Evolutionary conservation across 2,329 filamentous ascomycete genomes (phyloP).

Genomic region (Aspergillus texensis): DNA sequence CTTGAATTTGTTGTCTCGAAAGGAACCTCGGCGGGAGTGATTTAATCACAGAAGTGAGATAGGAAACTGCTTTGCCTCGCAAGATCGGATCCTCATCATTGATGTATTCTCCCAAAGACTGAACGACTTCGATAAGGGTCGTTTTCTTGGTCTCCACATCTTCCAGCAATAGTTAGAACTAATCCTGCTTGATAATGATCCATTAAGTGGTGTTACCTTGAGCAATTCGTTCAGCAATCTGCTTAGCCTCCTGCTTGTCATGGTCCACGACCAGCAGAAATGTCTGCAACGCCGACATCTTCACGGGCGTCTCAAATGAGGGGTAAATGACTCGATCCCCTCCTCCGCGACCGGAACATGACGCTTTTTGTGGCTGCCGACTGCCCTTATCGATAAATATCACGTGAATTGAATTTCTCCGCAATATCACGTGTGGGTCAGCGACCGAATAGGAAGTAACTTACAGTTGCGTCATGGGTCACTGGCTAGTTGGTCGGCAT

Average conservation of each 20-base stretch:
- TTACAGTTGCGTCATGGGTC: slow-evolving; percentile 26
- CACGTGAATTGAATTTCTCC: slow-evolving; percentile 20
- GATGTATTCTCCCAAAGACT: slow-evolving; percentile 67
- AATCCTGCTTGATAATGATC: slow-evolving; percentile 14
- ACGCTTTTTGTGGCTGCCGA: slow-evolving; percentile 24
- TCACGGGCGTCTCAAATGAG: slow-evolving; percentile 23
- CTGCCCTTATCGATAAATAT: slow-evolving; percentile 29
- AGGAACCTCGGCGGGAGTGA: slow-evolving; percentile 58
- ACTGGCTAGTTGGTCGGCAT: background rate
- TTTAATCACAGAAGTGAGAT: slow-evolving; percentile 47
- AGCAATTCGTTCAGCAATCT: slow-evolving; percentile 48
- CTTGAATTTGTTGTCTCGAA: slow-evolving; percentile 62
- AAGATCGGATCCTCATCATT: slow-evolving; percentile 65
- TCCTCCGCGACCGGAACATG: slow-evolving; percentile 21
- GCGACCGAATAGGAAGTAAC: background rate
- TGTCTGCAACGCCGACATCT: slow-evolving; percentile 52
- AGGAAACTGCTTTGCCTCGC: slow-evolving; percentile 59
- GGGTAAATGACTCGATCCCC: slow-evolving; percentile 11
- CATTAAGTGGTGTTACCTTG: slow-evolving; percentile 38
- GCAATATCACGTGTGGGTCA: slow-evolving; percentile 16
- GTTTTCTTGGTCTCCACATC: slow-evolving; percentile 62
- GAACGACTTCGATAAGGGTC: slow-evolving; percentile 64
- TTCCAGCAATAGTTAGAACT: slow-evolving; percentile 33
- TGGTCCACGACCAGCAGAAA: slow-evolving; percentile 53
- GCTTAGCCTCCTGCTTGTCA: slow-evolving; percentile 48